Evolutionary conservation across 2,329 filamentous ascomycete species (phyloP).

Genomic region (Pseudophaeomoniella oleicola): DNA sequence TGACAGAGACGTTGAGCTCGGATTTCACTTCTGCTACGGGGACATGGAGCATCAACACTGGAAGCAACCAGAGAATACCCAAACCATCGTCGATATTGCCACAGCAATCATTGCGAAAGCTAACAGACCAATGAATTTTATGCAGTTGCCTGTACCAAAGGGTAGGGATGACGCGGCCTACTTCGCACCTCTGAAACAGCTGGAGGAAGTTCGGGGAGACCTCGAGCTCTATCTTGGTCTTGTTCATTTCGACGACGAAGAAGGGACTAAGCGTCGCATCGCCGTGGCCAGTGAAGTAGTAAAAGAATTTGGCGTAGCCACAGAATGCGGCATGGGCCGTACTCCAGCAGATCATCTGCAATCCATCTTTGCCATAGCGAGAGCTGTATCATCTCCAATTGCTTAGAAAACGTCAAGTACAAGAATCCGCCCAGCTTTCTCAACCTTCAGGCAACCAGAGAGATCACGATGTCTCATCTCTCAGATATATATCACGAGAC

Average conservation of each 20-base stretch:
- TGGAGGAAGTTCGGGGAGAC: too few species aligned
- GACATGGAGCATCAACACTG: conserved; percentile 30
- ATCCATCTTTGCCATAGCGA: conserved; percentile 7
- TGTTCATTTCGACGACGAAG: conserved; percentile 23
- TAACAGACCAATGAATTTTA: conserved; percentile 2
- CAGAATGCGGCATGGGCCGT: conserved; percentile 18
- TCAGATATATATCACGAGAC: too few species aligned
- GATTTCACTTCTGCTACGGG: conserved; percentile 34
- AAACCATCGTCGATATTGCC: conserved; percentile 21
- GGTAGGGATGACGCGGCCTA: conserved; percentile 21
- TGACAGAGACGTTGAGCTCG: conserved; percentile 23
- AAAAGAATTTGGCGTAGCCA: conserved; percentile 22
- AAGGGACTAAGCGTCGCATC: conserved; percentile 24
- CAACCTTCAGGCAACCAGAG: too few species aligned
- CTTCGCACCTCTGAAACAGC: conserved; percentile 21
- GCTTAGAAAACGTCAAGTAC: too few species aligned
- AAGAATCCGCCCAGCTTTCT: too few species aligned
- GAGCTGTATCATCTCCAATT: conserved; percentile 1
- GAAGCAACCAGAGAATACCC: conserved; percentile 24
- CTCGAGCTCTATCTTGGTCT: conserved; percentile 26
- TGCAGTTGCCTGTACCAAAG: conserved; percentile 30
- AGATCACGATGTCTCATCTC: too few species aligned
- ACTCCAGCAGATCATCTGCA: conserved; percentile 11
- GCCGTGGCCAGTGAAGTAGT: conserved; percentile 18
- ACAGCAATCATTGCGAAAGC: conserved; percentile 14